These are phyloP conservation scores for Geosmithia putterillii DNA, from an alignment of 2,329 filamentous ascomycete species.

Conservation along the genomic window DNA sequence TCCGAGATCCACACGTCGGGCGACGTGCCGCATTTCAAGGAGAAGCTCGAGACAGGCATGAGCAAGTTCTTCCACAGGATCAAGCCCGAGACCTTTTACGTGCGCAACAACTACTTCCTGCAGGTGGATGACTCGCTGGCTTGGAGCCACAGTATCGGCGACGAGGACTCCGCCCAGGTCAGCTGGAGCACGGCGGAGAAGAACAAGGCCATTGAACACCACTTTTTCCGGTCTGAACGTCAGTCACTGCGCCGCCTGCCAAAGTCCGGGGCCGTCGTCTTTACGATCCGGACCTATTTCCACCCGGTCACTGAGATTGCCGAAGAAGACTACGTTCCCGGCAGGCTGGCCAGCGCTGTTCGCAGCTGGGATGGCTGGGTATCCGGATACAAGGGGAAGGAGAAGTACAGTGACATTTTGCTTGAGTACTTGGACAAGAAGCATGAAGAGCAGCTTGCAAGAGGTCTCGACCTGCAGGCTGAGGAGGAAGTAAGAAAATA, in stretches of 20 bases:
- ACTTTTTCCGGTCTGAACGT: constrained; percentile 66
- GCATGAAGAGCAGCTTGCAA: constrained; percentile 60
- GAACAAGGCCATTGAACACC: constrained; percentile 57
- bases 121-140: constrained; percentile 69
- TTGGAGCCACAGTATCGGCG: constrained; percentile 67
- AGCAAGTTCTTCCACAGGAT: constrained; percentile 67
- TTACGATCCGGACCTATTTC: constrained; percentile 75
- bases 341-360: constrained; percentile 63
- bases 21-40: constrained; percentile 59
- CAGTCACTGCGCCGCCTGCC: constrained; percentile 56
- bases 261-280: constrained; percentile 45
- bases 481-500: constrained; percentile 50
- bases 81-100: constrained; percentile 49
- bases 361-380: constrained; percentile 76
- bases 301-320: constrained; percentile 56
- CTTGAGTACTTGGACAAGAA: constrained; percentile 65
- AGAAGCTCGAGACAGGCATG: constrained; percentile 68
- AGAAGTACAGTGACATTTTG: constrained; percentile 60
- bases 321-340: constrained; percentile 64
- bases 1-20: constrained; percentile 70
- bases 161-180: constrained; percentile 50
- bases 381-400: constrained; percentile 63
- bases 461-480: constrained; percentile 47
- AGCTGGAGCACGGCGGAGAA: constrained; percentile 70
- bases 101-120: constrained; percentile 75